phyloP scores from a whole-genome alignment of 2,329 filamentous ascomycete genomes.

The Remersonia thermophila region DNA sequence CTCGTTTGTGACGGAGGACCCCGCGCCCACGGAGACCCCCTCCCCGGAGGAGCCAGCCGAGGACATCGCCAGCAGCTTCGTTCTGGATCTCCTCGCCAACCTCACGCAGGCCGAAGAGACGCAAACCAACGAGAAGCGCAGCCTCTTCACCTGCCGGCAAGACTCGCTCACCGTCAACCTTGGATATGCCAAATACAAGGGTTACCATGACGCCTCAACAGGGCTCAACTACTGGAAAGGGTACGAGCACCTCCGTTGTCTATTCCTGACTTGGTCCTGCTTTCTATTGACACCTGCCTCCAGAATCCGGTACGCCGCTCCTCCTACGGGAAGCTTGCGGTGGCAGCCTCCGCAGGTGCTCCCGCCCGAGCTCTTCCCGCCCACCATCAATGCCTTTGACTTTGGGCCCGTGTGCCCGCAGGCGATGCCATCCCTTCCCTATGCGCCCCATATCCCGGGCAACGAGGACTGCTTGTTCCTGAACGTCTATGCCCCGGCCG shows the following conservation, averaged over 20 bases:
- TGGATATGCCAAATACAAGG: constrained; percentile 34
- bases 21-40: background rate
- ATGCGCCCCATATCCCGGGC: constrained; percentile 14
- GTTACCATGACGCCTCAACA: constrained; percentile 25
- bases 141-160: constrained; percentile 5
- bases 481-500: constrained; percentile 32
- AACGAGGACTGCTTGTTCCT: constrained; percentile 31
- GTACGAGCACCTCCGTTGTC: constrained; percentile 2
- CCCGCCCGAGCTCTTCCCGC: constrained; percentile 18
- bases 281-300: background rate
- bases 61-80: constrained; percentile 10
- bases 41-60: background rate
- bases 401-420: constrained; percentile 26
- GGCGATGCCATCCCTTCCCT: constrained; percentile 16
- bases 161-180: constrained; percentile 25
- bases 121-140: constrained; percentile 3
- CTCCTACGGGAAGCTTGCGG: constrained; percentile 30
- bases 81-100: constrained; percentile 12
- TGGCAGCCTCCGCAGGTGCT: constrained; percentile 30
- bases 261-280: background rate
- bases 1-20: background rate
- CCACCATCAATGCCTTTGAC: constrained; percentile 18
- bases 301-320: constrained; percentile 32
- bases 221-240: constrained; percentile 33
- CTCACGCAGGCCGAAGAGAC: constrained; percentile 7